Percentiles rank a stretch among this genome's conserved stretches.
Evolutionary conservation across 306 rosid species (phyloP).

Genomic region (Prunus dulcis): DNA sequence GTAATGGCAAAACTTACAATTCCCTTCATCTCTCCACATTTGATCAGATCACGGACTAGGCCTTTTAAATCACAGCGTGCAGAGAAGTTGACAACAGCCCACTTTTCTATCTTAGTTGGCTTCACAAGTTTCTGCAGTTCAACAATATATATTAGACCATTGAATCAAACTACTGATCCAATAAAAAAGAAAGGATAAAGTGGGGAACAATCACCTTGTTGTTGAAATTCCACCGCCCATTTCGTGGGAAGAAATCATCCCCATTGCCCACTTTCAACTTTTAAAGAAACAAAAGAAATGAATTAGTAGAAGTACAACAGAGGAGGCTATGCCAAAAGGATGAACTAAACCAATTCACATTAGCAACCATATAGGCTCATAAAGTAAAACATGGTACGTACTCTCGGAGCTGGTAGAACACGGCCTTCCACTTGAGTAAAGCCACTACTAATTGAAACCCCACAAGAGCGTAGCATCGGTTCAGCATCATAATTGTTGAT

Average conservation of each 20-base stretch:
- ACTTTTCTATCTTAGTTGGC: constrained; percentile 53
- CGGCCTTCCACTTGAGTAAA: constrained; percentile 89
- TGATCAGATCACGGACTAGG: constrained; percentile 63
- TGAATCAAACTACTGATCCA: not conserved
- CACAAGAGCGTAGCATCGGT: constrained; percentile 69
- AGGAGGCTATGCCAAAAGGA: not conserved
- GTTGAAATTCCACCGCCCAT: constrained; percentile 93
- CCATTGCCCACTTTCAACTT: constrained; percentile 85
- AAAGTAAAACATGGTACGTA: constrained; percentile 19
- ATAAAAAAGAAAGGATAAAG: not conserved
- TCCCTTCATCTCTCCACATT: constrained; percentile 73
- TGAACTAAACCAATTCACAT: not conserved
- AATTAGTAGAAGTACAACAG: not conserved
- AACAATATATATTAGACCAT: not conserved
- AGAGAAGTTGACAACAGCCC: constrained; percentile 88
- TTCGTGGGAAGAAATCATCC: constrained; percentile 76
- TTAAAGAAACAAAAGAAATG: not conserved
- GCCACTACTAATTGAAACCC: constrained; percentile 40
- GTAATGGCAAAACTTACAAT: constrained; percentile 48
- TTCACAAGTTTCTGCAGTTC: constrained; percentile 56
- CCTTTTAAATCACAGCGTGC: constrained; percentile 67
- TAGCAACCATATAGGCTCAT: not conserved
- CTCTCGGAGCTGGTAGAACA: constrained; percentile 83
- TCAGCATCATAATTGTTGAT: constrained; percentile 64
- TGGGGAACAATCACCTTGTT: constrained; percentile 52